These are phyloP conservation scores for Mucor racemosus DNA, from an alignment of 371 early-diverging fungal species.

Conservation along the genomic window DNA sequence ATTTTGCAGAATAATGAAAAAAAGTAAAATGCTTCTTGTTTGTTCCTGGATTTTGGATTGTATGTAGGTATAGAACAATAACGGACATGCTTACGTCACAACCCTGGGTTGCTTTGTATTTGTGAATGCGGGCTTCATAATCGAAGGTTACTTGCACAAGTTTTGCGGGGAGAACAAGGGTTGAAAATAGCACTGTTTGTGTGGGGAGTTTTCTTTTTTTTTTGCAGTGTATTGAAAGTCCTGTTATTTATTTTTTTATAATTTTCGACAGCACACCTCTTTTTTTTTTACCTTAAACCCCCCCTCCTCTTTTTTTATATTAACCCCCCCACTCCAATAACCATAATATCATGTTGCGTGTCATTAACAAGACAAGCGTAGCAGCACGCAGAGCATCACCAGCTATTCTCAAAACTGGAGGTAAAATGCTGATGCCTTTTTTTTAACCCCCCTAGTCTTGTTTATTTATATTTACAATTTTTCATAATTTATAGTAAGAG, in stretches of 20 bases:
- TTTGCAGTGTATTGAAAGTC: background rate
- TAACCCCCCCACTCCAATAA: constrained; percentile 41
- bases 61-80: background rate
- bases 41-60: background rate
- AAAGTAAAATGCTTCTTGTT: background rate
- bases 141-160: background rate
- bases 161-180: constrained; percentile 9
- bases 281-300: constrained; percentile 12
- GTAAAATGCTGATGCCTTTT: constrained; percentile 21
- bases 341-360: constrained; percentile 51
- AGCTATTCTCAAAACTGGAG: constrained; percentile 49
- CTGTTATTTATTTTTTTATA: constrained; percentile 3
- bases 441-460: constrained; percentile 1
- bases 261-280: background rate
- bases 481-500: constrained; percentile 43
- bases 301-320: constrained; percentile 15
- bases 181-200: constrained; percentile 5
- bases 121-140: background rate
- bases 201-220: background rate
- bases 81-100: background rate
- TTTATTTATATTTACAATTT: constrained; percentile 15
- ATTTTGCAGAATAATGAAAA: no score
- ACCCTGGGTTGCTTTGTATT: background rate
- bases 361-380: constrained; percentile 53
- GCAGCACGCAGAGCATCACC: constrained; percentile 52